A percentile compares a stretch with the other conserved stretches of the same genome.
Evolutionary conservation across 495 filamentous ascomycete species (phyloP).

Genomic region (Sporormia fimetaria): DNA sequence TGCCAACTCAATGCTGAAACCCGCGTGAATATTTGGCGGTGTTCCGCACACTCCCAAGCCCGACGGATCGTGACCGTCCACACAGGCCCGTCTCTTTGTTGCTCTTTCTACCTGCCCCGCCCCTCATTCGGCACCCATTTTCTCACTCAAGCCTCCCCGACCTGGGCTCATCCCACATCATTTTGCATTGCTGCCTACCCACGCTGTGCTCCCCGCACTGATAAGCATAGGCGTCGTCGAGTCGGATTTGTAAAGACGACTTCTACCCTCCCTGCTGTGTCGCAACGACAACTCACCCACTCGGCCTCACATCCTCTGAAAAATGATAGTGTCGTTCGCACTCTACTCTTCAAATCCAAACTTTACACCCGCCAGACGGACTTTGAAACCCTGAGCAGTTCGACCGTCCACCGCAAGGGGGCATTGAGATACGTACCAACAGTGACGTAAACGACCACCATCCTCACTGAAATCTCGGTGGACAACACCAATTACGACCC

Average conservation of each 20-base stretch:
- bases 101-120: constrained; percentile 4
- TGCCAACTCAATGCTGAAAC: constrained; percentile 27
- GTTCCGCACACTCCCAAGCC: constrained; percentile 14
- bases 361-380: constrained; percentile 11
- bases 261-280: constrained; percentile 21
- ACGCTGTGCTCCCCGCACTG: constrained; percentile 19
- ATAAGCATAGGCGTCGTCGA: constrained; percentile 28
- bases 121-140: constrained; percentile 22
- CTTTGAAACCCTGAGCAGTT: constrained; percentile 18
- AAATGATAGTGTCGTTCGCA: constrained; percentile 25
- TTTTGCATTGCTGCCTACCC: constrained; percentile 28
- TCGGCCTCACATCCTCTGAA: constrained; percentile 16
- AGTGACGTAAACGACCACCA: constrained; percentile 4
- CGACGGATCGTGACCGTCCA: constrained; percentile 25
- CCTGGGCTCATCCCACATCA: no score
- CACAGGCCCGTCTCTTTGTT: constrained; percentile 16
- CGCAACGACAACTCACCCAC: constrained; percentile 17
- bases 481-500: constrained; percentile 10
- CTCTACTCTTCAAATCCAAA: constrained; percentile 15
- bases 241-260: constrained; percentile 24
- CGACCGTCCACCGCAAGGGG: not conserved
- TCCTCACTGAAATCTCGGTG: constrained; percentile 16
- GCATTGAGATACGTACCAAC: not conserved
- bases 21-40: constrained; percentile 23
- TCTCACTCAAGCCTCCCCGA: constrained; percentile 17